Conservation (phyloP, 768 basidiomycete species). For the Lactarius sp. region DNA sequence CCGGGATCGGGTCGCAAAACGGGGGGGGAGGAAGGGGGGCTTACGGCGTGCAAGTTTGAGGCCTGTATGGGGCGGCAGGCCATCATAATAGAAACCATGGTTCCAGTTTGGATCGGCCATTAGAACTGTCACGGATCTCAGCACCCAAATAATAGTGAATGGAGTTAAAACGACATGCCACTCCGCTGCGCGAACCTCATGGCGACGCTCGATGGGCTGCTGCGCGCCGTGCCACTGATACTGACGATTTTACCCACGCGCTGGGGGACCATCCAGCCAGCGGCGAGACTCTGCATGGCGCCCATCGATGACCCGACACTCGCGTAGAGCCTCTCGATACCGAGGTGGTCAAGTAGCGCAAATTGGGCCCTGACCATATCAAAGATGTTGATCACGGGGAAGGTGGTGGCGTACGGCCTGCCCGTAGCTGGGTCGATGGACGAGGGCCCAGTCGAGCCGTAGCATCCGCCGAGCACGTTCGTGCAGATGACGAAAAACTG, state of each 20-base stretch:
- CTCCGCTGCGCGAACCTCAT: slow-evolving; percentile 96
- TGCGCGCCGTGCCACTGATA: slow-evolving; percentile 92
- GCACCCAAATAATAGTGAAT: neutral
- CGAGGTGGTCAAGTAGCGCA: slow-evolving; percentile 74
- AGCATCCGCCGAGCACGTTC: slow-evolving; percentile 96
- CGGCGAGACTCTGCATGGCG: slow-evolving; percentile 94
- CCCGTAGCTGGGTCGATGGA: slow-evolving; percentile 67
- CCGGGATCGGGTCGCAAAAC: neutral
- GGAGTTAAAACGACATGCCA: slow-evolving; percentile 47
- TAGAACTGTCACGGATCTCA: slow-evolving; percentile 54
- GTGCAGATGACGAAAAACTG: slow-evolving; percentile 92
- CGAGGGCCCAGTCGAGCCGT: slow-evolving; percentile 94
- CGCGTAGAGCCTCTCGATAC: slow-evolving; percentile 82
- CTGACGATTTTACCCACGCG: slow-evolving; percentile 87
- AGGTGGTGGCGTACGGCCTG: slow-evolving; percentile 78
- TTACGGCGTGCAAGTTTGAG: slow-evolving; percentile 97
- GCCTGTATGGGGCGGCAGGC: slow-evolving; percentile 91
- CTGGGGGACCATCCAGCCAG: slow-evolving; percentile 88
- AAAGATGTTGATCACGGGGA: slow-evolving; percentile 89
- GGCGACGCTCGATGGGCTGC: slow-evolving; percentile 86
- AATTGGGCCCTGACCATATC: slow-evolving; percentile 98
- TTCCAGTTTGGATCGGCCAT: slow-evolving; percentile 99
- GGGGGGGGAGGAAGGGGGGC: slow-evolving; percentile 27
- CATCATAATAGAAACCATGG: slow-evolving; percentile 95
- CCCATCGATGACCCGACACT: slow-evolving; percentile 97